phyloP scores from a whole-genome alignment of 2,329 filamentous ascomycete species.

The Ophiocordyceps camponoti-rufipedis region DNA sequence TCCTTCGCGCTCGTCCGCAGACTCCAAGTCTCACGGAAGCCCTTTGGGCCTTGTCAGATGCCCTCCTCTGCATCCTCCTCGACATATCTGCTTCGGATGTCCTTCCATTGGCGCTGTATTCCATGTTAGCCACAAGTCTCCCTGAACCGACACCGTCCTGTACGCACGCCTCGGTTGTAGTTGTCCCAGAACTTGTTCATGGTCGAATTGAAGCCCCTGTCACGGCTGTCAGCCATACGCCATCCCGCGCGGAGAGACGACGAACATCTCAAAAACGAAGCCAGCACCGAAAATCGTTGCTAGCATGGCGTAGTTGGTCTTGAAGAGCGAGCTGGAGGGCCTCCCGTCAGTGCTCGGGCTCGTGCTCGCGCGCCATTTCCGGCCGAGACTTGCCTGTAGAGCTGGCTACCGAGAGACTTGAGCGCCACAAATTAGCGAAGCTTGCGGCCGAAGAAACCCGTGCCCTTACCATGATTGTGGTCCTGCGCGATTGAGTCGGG shows the following conservation, averaged over 20 bases:
- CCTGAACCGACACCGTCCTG: background rate
- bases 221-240: constrained; percentile 1
- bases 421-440: constrained; percentile 17
- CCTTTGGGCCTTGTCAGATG: constrained; percentile 22
- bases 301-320: constrained; percentile 77
- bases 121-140: constrained; percentile 8
- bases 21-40: constrained; percentile 1
- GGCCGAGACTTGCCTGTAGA: constrained; percentile 21
- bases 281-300: constrained; percentile 70
- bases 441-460: background rate
- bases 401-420: constrained; percentile 17
- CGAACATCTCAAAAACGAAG: constrained; percentile 89
- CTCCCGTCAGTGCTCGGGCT: constrained; percentile 8
- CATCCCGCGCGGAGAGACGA: background rate
- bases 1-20: background rate
- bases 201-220: constrained; percentile 63
- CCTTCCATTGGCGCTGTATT: constrained; percentile 92
- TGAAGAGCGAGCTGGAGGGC: constrained; percentile 54
- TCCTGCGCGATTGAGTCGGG: constrained; percentile 9
- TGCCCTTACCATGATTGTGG: constrained; percentile 18
- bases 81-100: constrained; percentile 84
- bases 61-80: constrained; percentile 52
- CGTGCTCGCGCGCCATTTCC: constrained; percentile 4
- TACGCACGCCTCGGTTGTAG: constrained; percentile 78
- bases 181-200: constrained; percentile 82